Evolutionary conservation across 768 basidiomycete genomes (phyloP).

Genomic region (Leccinum boreale): DNA sequence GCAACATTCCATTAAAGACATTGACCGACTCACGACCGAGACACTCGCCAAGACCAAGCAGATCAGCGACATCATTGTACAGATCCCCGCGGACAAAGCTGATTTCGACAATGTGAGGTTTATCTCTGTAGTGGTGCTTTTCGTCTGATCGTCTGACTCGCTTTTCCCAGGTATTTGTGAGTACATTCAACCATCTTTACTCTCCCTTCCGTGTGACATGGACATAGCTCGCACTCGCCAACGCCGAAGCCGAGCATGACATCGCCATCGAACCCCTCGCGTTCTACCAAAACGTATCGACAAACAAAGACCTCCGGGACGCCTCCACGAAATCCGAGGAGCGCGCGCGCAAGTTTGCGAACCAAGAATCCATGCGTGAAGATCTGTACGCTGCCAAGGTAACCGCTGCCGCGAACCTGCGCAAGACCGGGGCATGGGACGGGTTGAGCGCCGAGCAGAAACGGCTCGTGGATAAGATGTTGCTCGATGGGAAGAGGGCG

Average conservation of each 20-base stretch:
- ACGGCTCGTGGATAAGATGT: constrained; percentile 74
- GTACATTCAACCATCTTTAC: constrained; percentile 29
- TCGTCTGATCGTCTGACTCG: not conserved
- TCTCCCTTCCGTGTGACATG: not conserved
- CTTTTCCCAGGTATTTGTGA: constrained; percentile 65
- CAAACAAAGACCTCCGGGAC: constrained; percentile 69
- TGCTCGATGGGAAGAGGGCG: constrained; percentile 71
- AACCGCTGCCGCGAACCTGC: constrained; percentile 65
- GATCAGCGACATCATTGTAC: constrained; percentile 58
- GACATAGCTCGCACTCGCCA: constrained; percentile 52
- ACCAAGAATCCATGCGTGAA: constrained; percentile 74
- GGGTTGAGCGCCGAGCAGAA: constrained; percentile 64
- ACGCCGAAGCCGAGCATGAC: constrained; percentile 56
- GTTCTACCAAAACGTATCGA: constrained; percentile 81
- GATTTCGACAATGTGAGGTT: constrained; percentile 63
- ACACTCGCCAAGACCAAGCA: constrained; percentile 55
- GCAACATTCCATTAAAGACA: constrained; percentile 65
- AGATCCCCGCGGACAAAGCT: constrained; percentile 54
- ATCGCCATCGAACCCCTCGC: constrained; percentile 51
- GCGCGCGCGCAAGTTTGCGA: constrained; percentile 60
- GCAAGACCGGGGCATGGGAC: constrained; percentile 56
- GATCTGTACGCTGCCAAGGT: constrained; percentile 74
- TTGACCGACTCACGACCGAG: constrained; percentile 55
- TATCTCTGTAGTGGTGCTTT: rapidly evolving
- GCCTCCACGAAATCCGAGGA: constrained; percentile 72